A percentile compares a stretch with the other conserved stretches of the same genome.
These are phyloP conservation scores for Sporothrix brasiliensis DNA, from an alignment of 2,329 filamentous ascomycete genomes.

Conservation along the genomic window DNA sequence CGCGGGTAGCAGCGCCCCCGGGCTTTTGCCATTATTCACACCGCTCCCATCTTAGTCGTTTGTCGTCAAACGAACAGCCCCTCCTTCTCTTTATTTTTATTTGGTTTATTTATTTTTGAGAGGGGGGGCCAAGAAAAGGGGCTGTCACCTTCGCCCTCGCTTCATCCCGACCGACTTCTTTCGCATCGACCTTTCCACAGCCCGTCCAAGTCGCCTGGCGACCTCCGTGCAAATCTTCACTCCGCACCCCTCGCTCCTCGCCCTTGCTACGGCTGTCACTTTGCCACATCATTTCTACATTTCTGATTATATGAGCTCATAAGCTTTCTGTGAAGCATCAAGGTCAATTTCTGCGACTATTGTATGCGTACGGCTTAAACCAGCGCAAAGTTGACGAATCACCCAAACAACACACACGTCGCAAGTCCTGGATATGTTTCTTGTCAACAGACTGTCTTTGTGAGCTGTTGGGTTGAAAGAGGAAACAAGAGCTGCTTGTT, in stretches of 20 bases:
- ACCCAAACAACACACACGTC: not conserved
- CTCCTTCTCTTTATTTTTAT: not conserved
- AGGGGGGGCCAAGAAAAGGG: not conserved
- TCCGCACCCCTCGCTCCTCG: no score
- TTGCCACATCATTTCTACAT: not conserved
- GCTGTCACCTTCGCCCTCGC: not conserved
- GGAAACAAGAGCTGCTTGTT: not conserved
- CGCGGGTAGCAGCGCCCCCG: not conserved
- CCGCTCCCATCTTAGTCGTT: slow-evolving; percentile 30
- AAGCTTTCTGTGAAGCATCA: not conserved
- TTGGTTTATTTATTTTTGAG: not conserved
- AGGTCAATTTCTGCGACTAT: not conserved
- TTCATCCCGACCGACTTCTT: not conserved
- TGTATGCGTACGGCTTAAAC: not conserved
- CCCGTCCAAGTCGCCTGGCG: not conserved
- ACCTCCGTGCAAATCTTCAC: not conserved
- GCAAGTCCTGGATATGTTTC: slow-evolving; percentile 3
- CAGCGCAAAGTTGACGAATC: not conserved
- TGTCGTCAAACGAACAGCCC: slow-evolving; percentile 23
- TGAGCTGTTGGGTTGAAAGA: not conserved
- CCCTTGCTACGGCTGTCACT: no score
- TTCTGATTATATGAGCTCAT: slow-evolving; percentile 9
- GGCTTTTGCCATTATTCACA: slow-evolving; percentile 26
- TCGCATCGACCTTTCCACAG: not conserved
- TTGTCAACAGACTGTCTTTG: not conserved